Conservation (phyloP, 805 yeast species). For the Tetrapisispora fleetii region DNA sequence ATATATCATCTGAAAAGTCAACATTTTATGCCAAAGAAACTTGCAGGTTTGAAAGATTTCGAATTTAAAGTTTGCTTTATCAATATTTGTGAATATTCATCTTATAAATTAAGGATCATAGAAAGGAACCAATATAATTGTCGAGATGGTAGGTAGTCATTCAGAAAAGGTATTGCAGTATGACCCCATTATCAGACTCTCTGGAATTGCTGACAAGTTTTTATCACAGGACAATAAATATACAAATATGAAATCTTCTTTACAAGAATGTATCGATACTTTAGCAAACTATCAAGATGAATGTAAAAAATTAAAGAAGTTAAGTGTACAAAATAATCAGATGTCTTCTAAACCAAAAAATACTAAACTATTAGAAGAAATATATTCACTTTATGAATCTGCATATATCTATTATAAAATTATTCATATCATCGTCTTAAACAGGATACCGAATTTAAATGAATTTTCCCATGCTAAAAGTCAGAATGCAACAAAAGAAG, state of each 20-base stretch:
- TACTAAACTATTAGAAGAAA: not conserved
- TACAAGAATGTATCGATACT: conserved; percentile 26
- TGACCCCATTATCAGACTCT: conserved; percentile 5
- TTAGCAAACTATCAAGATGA: conserved; percentile 26
- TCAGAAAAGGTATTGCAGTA: not conserved
- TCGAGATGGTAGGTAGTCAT: not conserved
- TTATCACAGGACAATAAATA: conserved; percentile 9
- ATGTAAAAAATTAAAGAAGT: conserved; percentile 16
- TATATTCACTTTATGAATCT: conserved; percentile 21
- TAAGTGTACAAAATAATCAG: conserved; percentile 1
- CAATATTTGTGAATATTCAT: too few relatives aligned
- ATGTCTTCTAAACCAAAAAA: not conserved
- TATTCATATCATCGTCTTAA: conserved; percentile 22
- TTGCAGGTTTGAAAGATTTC: too few relatives aligned
- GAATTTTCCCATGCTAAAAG: conserved; percentile 19
- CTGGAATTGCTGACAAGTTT: conserved; percentile 14
- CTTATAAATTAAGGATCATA: too few relatives aligned
- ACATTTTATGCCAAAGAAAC: too few relatives aligned
- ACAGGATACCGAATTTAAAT: conserved; percentile 20
- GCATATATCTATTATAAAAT: conserved; percentile 29
- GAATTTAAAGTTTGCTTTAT: not conserved
- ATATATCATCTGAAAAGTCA: too few relatives aligned
- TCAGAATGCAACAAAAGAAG: conserved; percentile 7
- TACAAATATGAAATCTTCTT: conserved; percentile 15
- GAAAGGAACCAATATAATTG: not conserved